These are phyloP conservation scores for Phytopythium cucurbitacearum DNA, from an alignment of 352 stramenopile genomes.

Conservation along the genomic window DNA sequence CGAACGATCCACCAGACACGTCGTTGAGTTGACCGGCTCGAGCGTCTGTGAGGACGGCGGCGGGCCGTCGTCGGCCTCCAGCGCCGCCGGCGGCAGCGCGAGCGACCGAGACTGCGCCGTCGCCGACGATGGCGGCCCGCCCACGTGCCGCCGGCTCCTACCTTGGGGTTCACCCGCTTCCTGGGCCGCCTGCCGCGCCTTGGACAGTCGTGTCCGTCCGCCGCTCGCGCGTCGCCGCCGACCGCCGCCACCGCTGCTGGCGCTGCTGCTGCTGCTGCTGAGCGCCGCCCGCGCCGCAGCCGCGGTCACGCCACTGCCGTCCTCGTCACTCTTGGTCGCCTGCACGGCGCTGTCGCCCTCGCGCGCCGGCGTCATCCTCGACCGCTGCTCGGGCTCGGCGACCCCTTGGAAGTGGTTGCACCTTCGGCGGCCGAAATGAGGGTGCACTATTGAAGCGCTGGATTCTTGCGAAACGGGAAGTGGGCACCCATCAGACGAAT, in stretches of 20 bases:
- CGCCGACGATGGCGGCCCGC: neutral
- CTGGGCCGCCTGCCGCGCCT: neutral
- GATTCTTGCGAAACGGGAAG: too few relatives aligned
- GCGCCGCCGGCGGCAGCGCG: neutral
- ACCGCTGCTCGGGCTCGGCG: too few relatives aligned
- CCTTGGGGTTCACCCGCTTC: slow-evolving; percentile 8
- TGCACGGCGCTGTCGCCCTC: too few relatives aligned
- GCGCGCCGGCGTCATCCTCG: too few relatives aligned
- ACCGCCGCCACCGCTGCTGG: neutral
- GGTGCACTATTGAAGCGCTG: too few relatives aligned
- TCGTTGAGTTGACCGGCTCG: slow-evolving; percentile 47
- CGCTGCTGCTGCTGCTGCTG: slow-evolving; percentile 3
- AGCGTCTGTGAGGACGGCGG: slow-evolving; percentile 7
- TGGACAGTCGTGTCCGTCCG: neutral
- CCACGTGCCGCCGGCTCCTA: neutral
- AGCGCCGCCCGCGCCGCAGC: neutral
- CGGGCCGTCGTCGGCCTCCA: neutral
- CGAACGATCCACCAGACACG: slow-evolving; percentile 41
- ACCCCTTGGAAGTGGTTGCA: too few relatives aligned
- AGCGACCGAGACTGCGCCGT: neutral
- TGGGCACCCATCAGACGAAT: too few relatives aligned
- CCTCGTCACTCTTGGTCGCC: too few relatives aligned
- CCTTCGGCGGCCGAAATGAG: too few relatives aligned
- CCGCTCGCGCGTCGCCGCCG: neutral
- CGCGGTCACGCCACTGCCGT: too few relatives aligned